Percentiles rank a stretch among this genome's conserved stretches.
Conservation (phyloP, 345 rosid species). For the Pugionium cornutum region DNA sequence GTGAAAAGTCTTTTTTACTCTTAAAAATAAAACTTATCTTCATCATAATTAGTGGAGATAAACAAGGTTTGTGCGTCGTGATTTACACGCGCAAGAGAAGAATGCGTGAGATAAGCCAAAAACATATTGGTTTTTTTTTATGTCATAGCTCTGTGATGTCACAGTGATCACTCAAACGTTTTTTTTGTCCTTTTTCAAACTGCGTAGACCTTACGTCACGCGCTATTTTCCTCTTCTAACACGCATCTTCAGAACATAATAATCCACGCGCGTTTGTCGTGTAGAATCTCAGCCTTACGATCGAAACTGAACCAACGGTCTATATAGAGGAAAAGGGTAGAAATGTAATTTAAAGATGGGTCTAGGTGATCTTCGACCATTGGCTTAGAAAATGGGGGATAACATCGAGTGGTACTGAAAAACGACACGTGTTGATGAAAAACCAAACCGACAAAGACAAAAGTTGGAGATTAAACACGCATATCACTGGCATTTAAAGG, state of each 20-base stretch:
- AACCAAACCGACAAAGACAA: constrained; percentile 43
- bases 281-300: constrained; percentile 22
- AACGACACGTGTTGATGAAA: constrained; percentile 33
- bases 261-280: constrained; percentile 37
- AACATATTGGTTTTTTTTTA: neutral
- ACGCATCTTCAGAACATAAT: constrained; percentile 28
- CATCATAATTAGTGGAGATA: constrained; percentile 22
- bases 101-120: constrained; percentile 1
- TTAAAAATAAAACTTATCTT: constrained; percentile 25
- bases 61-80: neutral
- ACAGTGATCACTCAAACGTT: constrained; percentile 34
- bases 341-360: constrained; percentile 11
- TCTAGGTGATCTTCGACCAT: constrained; percentile 40
- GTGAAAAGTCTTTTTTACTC: constrained; percentile 33
- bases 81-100: neutral
- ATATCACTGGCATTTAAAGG: constrained; percentile 33
- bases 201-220: constrained; percentile 42
- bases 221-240: constrained; percentile 41
- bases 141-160: constrained; percentile 27
- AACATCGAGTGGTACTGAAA: constrained; percentile 32
- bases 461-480: constrained; percentile 41
- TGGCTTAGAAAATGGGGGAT: constrained; percentile 37
- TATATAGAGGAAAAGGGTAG: neutral
- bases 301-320: constrained; percentile 21
- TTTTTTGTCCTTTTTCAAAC: constrained; percentile 32